phyloP scores from a whole-genome alignment of 139 green algal genomes.

The Chlorella sorokiniana region DNA sequence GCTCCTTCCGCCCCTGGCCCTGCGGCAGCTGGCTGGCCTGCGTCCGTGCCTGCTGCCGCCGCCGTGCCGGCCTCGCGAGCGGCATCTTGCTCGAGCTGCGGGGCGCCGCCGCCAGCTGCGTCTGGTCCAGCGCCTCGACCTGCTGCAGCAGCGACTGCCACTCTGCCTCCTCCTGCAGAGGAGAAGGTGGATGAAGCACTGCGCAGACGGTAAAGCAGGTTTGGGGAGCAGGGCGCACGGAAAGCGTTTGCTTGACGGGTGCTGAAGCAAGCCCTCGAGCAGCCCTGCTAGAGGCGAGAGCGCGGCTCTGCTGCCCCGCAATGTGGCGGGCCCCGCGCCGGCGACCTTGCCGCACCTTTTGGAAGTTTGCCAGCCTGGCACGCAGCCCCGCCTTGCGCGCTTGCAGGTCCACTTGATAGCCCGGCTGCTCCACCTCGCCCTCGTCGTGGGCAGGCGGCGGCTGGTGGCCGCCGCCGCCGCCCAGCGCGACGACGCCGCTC shows the following conservation, averaged over 20 bases:
- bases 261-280: background rate
- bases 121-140: conserved; percentile 31
- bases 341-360: conserved; percentile 24
- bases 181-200: background rate
- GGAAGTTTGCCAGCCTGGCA: conserved; percentile 37
- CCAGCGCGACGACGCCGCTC: conserved; percentile 13
- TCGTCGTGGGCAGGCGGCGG: conserved; percentile 1
- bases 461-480: background rate
- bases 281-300: background rate
- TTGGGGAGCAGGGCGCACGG: too few relatives aligned
- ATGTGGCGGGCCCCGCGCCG: background rate
- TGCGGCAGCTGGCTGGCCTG: background rate
- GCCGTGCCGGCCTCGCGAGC: background rate
- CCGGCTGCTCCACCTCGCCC: conserved; percentile 18
- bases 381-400: conserved; percentile 48
- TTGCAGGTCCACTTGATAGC: conserved; percentile 43
- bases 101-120: conserved; percentile 14
- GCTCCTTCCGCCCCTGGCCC: background rate
- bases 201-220: background rate
- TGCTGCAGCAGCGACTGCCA: conserved; percentile 45
- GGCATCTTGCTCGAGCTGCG: too few relatives aligned
- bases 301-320: background rate
- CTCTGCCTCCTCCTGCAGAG: conserved; percentile 48
- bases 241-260: too few relatives aligned
- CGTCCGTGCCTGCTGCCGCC: conserved; percentile 1